Conservation (phyloP, 179 eudicot genomes). For the Kewa caespitosa region DNA sequence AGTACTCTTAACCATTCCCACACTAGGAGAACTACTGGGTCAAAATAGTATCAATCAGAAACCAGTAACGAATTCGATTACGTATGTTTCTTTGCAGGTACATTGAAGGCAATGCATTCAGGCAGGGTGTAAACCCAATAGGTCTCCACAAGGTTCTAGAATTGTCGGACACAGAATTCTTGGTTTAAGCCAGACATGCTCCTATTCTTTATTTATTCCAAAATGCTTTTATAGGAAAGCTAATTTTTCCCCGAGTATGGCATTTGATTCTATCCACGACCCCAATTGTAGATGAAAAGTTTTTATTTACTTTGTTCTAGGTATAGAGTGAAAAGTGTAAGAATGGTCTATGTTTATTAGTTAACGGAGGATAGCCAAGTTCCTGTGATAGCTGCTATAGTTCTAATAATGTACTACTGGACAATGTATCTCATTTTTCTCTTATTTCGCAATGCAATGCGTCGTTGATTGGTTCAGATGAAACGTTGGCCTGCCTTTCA, state of each 20-base stretch:
- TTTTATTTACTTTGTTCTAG: slow-evolving; percentile 8
- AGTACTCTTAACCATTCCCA: slow-evolving; percentile 26
- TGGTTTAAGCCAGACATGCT: slow-evolving; percentile 45
- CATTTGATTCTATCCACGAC: slow-evolving; percentile 6
- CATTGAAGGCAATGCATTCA: slow-evolving; percentile 86
- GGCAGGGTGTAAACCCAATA: slow-evolving; percentile 85
- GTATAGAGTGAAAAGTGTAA: slow-evolving; percentile 12
- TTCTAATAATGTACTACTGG: not conserved
- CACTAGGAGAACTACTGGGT: not conserved
- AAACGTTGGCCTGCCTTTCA: not conserved
- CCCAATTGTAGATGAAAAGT: slow-evolving; percentile 29
- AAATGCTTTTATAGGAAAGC: not conserved
- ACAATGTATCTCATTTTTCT: not conserved
- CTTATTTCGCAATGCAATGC: not conserved
- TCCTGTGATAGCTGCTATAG: not conserved
- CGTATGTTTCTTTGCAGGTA: slow-evolving; percentile 48
- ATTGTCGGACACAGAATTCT: slow-evolving; percentile 77
- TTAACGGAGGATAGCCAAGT: not conserved
- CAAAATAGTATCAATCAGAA: not conserved
- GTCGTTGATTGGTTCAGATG: not conserved
- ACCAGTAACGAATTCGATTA: not conserved
- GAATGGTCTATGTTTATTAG: not conserved
- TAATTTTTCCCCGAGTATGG: not conserved
- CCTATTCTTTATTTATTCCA: slow-evolving; percentile 8
- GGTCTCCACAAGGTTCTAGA: slow-evolving; percentile 89